Conservation (phyloP, 2,329 filamentous ascomycete genomes). For the Camillea tinctor region DNA sequence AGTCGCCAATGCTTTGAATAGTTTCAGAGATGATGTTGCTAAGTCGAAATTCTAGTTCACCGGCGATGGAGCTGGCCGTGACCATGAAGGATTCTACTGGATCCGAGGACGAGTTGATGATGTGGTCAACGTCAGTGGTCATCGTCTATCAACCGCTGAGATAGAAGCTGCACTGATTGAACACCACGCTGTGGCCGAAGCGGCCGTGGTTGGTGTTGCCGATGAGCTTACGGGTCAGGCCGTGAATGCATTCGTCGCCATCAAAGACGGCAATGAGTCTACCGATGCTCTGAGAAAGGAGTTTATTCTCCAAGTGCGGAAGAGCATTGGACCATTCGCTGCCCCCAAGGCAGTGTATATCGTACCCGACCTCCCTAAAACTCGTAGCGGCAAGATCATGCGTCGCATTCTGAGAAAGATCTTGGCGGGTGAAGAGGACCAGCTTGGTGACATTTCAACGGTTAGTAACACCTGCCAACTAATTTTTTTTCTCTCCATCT, state of each 20-base stretch:
- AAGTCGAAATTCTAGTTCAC: conserved; percentile 64
- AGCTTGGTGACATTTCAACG: conserved; percentile 88
- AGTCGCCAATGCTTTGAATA: conserved; percentile 38
- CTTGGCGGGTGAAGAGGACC: conserved; percentile 92
- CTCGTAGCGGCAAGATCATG: conserved; percentile 98
- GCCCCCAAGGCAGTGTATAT: conserved; percentile 92
- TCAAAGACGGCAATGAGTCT: conserved; percentile 80
- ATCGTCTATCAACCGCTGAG: conserved; percentile 93
- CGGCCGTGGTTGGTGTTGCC: conserved; percentile 87
- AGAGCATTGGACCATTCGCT: conserved; percentile 96
- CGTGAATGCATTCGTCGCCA: conserved; percentile 91
- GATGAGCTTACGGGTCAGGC: conserved; percentile 97
- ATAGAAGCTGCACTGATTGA: conserved; percentile 97
- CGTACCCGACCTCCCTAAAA: conserved; percentile 94
- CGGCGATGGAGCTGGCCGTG: conserved; percentile 89
- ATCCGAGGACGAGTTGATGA: conserved; percentile 98
- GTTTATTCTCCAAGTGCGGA: conserved; percentile 88
- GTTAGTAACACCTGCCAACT: conserved; percentile 52
- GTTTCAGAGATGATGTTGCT: conserved; percentile 9
- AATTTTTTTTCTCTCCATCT: neutral
- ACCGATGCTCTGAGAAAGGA: conserved; percentile 87
- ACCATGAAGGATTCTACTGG: conserved; percentile 99
- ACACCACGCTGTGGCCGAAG: conserved; percentile 85
- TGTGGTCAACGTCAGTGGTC: conserved; percentile 96
- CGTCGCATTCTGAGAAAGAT: conserved; percentile 96